Evolutionary conservation across 2,329 filamentous ascomycete species (phyloP).

Genomic region (Cladobotryum protrusum): DNA sequence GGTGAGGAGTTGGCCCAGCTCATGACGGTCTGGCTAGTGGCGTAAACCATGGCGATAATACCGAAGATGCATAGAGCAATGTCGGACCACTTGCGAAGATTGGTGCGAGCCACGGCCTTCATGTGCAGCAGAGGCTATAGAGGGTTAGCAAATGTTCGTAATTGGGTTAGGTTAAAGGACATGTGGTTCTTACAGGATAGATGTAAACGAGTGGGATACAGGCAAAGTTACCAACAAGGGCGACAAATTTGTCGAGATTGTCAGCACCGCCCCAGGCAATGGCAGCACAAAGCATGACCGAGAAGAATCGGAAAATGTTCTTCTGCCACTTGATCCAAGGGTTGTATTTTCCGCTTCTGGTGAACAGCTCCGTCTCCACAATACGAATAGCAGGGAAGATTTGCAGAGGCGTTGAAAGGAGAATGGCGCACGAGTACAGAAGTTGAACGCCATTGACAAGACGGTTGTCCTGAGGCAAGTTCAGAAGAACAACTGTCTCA

Average conservation of each 20-base stretch:
- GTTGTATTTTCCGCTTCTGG: constrained; percentile 92
- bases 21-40: constrained; percentile 75
- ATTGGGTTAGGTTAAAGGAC: neutral
- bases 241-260: constrained; percentile 95
- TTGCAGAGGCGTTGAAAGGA: constrained; percentile 89
- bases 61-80: constrained; percentile 76
- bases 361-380: constrained; percentile 90
- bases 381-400: constrained; percentile 98
- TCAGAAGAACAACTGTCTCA: constrained; percentile 92
- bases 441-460: constrained; percentile 95
- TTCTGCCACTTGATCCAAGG: constrained; percentile 99
- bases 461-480: constrained; percentile 91
- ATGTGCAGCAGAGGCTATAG: constrained; percentile 81
- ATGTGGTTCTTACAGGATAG: constrained; percentile 69
- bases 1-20: constrained; percentile 68
- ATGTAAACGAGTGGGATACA: constrained; percentile 97
- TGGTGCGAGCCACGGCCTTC: constrained; percentile 66
- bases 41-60: constrained; percentile 82
- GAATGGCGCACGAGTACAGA: constrained; percentile 94
- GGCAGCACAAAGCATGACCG: constrained; percentile 77
- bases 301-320: constrained; percentile 90
- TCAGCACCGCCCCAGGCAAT: constrained; percentile 91
- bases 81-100: constrained; percentile 64
- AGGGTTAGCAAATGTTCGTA: constrained; percentile 24
- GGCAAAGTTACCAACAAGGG: constrained; percentile 92